phyloP scores from a whole-genome alignment of 768 basidiomycete species.

The Atractiella rhizophila region DNA sequence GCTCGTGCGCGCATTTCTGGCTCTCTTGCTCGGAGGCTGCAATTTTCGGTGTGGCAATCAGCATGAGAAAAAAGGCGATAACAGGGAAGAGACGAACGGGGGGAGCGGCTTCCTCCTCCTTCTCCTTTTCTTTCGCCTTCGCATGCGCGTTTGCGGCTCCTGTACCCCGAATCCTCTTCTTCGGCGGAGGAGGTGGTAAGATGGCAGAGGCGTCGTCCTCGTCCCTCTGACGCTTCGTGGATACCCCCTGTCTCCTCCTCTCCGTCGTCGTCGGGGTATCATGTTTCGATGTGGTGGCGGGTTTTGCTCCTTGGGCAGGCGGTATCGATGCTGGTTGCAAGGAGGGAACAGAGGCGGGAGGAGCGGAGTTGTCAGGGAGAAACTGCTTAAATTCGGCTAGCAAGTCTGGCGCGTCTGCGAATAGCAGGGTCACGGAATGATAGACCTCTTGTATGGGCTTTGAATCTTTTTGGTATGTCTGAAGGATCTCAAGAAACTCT shows the following conservation, averaged over 20 bases:
- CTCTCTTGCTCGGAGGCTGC: constrained; percentile 1
- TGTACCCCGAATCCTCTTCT: no score
- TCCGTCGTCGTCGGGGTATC: neutral
- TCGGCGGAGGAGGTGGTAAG: neutral
- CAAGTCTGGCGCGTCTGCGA: constrained; percentile 16
- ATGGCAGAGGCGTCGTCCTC: neutral
- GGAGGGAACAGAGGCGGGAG: neutral
- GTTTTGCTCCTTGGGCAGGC: no score
- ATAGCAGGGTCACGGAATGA: constrained; percentile 16
- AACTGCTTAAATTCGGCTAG: constrained; percentile 19
- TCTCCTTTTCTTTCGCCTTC: no score
- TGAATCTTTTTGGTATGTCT: constrained; percentile 33
- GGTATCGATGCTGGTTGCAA: no score
- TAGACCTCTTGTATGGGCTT: constrained; percentile 28
- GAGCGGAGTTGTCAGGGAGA: constrained; percentile 15
- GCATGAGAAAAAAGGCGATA: no score
- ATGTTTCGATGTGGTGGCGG: no score
- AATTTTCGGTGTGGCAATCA: no score
- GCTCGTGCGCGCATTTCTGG: neutral
- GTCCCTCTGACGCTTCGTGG: neutral
- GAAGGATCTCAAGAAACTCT: constrained; percentile 27
- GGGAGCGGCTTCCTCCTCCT: no score
- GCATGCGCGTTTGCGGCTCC: no score
- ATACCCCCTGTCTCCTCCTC: neutral
- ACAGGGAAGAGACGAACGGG: no score